phyloP scores from a whole-genome alignment of 495 filamentous ascomycete species.

The Penicillium lividum region DNA sequence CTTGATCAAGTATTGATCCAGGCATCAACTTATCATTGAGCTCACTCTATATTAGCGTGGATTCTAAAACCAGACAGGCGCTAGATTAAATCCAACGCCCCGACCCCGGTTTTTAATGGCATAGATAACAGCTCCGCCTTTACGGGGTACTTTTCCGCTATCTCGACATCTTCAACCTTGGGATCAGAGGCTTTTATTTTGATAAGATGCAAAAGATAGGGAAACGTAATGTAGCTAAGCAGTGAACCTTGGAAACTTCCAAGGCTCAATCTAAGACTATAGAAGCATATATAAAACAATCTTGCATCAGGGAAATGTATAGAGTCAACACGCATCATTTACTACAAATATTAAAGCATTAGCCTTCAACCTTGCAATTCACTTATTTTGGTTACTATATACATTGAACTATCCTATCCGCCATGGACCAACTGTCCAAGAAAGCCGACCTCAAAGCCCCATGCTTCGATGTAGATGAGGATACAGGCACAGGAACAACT shows the following conservation, averaged over 20 bases:
- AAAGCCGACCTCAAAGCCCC: not conserved
- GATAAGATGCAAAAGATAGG: not conserved
- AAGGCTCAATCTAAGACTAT: too few species aligned
- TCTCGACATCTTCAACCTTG: not conserved
- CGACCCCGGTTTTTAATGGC: not conserved
- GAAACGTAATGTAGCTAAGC: not conserved
- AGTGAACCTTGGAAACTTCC: not conserved
- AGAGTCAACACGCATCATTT: not conserved
- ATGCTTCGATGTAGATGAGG: not conserved
- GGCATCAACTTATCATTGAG: not conserved
- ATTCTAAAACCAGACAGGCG: not conserved
- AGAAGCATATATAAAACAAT: not conserved
- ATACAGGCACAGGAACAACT: not conserved
- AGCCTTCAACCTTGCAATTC: not conserved
- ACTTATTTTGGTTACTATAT: not conserved
- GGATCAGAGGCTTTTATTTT: not conserved
- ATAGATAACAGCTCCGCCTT: not conserved
- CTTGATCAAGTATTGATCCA: not conserved
- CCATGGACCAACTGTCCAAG: not conserved
- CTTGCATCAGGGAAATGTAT: not conserved
- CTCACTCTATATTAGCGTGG: not conserved
- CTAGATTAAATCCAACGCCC: not conserved
- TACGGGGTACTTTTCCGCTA: not conserved
- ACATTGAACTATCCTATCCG: not conserved
- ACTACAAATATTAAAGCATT: not conserved